Conservation (phyloP, 768 basidiomycete species). For the Coprinopsis sp. region DNA sequence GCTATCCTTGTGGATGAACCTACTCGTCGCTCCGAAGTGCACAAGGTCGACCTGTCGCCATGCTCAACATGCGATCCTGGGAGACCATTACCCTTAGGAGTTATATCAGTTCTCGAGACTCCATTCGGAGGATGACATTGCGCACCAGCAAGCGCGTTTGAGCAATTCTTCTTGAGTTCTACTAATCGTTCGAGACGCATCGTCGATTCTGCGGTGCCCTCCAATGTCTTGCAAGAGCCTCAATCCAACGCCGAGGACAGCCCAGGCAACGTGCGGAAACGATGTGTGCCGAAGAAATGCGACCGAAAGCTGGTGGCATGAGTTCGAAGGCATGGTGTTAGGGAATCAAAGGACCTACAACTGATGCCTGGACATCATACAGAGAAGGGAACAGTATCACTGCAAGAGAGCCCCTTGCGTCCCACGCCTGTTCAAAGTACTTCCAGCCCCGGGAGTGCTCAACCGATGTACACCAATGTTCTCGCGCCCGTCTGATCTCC, state of each 20-base stretch:
- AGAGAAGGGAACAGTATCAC: slow-evolving; percentile 61
- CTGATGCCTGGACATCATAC: slow-evolving; percentile 70
- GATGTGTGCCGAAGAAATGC: slow-evolving; percentile 52
- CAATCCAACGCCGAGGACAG: slow-evolving; percentile 64
- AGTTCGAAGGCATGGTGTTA: background rate
- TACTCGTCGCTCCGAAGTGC: slow-evolving; percentile 80
- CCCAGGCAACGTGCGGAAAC: slow-evolving; percentile 64
- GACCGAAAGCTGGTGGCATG: slow-evolving; percentile 41
- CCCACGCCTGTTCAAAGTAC: slow-evolving; percentile 63
- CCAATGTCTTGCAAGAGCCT: slow-evolving; percentile 76
- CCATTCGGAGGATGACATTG: background rate
- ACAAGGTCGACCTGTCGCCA: slow-evolving; percentile 64
- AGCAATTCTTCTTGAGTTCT: slow-evolving; percentile 61
- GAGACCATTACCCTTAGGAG: slow-evolving; percentile 43
- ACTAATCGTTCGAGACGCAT: slow-evolving; percentile 22
- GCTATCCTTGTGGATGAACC: slow-evolving; percentile 17
- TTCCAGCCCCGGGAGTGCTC: slow-evolving; percentile 55
- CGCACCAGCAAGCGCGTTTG: slow-evolving; percentile 65
- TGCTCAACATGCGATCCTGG: slow-evolving; percentile 48
- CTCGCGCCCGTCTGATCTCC: background rate
- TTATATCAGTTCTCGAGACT: background rate
- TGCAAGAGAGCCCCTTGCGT: slow-evolving; percentile 48
- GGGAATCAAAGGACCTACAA: slow-evolving; percentile 30
- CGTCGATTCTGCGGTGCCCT: slow-evolving; percentile 47
- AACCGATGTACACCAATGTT: background rate